Evolutionary conservation across 768 basidiomycete species (phyloP).

Genomic region (Tremella mesenterica): DNA sequence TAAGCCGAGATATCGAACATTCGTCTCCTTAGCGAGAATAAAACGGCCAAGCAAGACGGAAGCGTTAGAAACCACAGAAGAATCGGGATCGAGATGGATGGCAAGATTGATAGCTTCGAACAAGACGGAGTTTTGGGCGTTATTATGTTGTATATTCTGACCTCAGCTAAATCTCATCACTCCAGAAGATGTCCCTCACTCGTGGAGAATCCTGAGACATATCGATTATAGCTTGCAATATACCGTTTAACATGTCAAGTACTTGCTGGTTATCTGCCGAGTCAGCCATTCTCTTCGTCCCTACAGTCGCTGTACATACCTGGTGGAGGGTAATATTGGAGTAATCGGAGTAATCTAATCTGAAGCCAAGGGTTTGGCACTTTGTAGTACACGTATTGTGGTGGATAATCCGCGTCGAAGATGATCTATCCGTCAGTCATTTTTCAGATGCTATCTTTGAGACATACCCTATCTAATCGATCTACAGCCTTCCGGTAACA

Average conservation of each 20-base stretch:
- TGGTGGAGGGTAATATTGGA: constrained; percentile 93
- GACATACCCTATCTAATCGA: constrained; percentile 65
- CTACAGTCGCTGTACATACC: constrained; percentile 51
- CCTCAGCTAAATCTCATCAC: neutral
- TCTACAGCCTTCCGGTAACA: constrained; percentile 94
- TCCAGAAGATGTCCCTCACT: constrained; percentile 4
- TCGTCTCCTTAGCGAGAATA: constrained; percentile 96
- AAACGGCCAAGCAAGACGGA: constrained; percentile 87
- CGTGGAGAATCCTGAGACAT: constrained; percentile 72
- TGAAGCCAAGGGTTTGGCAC: constrained; percentile 97
- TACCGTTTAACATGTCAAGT: constrained; percentile 64
- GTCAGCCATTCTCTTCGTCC: neutral
- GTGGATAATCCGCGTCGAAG: constrained; percentile 77
- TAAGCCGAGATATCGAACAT: constrained; percentile 91
- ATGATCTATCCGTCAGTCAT: constrained; percentile 55
- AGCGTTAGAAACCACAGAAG: constrained; percentile 75
- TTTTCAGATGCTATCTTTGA: neutral
- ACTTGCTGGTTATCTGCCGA: constrained; percentile 70
- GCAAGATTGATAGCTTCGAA: constrained; percentile 96
- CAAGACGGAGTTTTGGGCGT: constrained; percentile 94
- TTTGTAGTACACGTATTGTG: constrained; percentile 93
- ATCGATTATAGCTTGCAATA: constrained; percentile 82
- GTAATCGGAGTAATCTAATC: constrained; percentile 80
- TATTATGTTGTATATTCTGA: constrained; percentile 93
- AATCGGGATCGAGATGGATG: constrained; percentile 88